phyloP scores from a whole-genome alignment of 148 eudicot species.

The Rhododendron ovatum region DNA sequence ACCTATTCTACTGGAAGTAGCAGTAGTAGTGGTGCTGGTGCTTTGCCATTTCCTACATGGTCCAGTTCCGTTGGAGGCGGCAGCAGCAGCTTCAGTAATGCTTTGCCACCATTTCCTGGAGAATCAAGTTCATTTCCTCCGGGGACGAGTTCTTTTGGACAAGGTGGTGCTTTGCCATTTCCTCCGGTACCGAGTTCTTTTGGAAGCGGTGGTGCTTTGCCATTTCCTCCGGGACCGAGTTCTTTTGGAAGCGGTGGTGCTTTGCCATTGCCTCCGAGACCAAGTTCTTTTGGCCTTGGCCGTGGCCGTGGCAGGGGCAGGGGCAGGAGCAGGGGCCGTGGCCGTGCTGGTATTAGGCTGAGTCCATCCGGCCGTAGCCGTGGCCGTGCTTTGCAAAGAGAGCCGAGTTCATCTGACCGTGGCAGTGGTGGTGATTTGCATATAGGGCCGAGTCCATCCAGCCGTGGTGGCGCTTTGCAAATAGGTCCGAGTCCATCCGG shows the following conservation, averaged over 20 bases:
- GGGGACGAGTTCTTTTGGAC: neutral
- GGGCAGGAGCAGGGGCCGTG: neutral
- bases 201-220: neutral
- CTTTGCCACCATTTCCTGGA: neutral
- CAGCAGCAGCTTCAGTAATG: neutral
- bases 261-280: neutral
- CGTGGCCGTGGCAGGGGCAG: neutral
- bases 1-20: neutral
- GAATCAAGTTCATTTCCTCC: neutral
- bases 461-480: neutral
- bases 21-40: neutral
- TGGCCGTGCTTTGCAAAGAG: neutral
- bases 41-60: neutral
- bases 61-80: neutral
- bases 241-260: neutral
- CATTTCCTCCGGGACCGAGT: neutral
- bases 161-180: neutral
- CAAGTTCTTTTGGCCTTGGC: neutral
- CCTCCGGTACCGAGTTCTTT: neutral
- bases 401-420: neutral
- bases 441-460: neutral
- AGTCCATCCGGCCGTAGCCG: neutral
- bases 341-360: neutral
- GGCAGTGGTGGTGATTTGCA: neutral
- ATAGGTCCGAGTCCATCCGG: no score